A percentile compares a stretch with the other conserved stretches of the same genome.
phyloP scores from a whole-genome alignment of 495 filamentous ascomycete genomes.

The Choiromyces venosus region DNA sequence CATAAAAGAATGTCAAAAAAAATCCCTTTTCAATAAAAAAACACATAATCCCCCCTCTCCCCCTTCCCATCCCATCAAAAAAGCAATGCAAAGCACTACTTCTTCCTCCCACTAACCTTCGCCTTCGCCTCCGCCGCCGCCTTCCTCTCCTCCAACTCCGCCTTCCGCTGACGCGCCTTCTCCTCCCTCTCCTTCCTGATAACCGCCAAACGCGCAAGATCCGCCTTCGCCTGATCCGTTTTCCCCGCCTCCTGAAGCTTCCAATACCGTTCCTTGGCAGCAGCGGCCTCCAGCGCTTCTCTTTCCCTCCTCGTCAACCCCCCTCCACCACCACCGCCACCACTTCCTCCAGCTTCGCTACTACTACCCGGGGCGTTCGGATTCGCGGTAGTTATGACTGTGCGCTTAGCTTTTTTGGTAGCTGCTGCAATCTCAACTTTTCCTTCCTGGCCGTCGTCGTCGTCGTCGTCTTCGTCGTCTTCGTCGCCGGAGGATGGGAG shows the following conservation, averaged over 20 bases:
- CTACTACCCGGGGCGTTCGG: constrained; percentile 39
- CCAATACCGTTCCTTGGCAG: constrained; percentile 82
- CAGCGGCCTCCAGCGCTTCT: constrained; percentile 80
- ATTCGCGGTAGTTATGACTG: constrained; percentile 26
- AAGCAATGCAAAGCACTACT: constrained; percentile 19
- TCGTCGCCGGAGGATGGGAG: constrained; percentile 66
- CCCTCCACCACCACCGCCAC: constrained; percentile 43
- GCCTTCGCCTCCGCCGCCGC: constrained; percentile 32
- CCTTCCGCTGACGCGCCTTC: constrained; percentile 73
- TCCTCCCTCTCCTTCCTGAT: constrained; percentile 82
- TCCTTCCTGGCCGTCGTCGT: constrained; percentile 47
- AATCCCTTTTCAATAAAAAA: constrained; percentile 13
- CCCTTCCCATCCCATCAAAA: neutral
- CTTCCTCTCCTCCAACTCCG: constrained; percentile 44
- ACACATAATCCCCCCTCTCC: neutral
- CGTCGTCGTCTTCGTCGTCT: constrained; percentile 54
- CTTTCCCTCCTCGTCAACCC: constrained; percentile 76
- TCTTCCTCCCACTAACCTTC: constrained; percentile 26
- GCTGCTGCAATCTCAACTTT: constrained; percentile 43
- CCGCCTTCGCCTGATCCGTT: constrained; percentile 92
- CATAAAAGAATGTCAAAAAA: constrained; percentile 20
- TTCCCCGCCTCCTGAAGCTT: constrained; percentile 94
- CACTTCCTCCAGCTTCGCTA: constrained; percentile 14
- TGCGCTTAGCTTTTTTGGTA: constrained; percentile 19
- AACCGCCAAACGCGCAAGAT: constrained; percentile 72